Evolutionary conservation across 257 asterid species (phyloP).

Genomic region (Striga asiatica): DNA sequence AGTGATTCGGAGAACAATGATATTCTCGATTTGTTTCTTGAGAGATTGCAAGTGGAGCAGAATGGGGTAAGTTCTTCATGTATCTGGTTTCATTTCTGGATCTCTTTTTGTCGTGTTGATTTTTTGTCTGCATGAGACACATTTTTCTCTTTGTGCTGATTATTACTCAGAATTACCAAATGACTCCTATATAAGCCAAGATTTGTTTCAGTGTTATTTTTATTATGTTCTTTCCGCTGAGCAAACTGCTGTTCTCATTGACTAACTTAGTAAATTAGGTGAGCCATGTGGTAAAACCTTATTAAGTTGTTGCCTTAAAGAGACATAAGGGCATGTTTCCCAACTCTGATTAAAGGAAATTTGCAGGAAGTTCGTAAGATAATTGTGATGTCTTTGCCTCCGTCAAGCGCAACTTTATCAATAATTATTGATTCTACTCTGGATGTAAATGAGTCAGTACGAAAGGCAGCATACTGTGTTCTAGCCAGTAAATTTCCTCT

Average conservation of each 20-base stretch:
- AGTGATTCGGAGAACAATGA: conserved; percentile 68
- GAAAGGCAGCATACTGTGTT: conserved; percentile 76
- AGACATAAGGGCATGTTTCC: neutral
- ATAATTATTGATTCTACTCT: conserved; percentile 66
- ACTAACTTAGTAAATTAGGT: neutral
- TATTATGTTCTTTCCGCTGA: neutral
- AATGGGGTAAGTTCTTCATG: conserved; percentile 40
- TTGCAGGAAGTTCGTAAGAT: conserved; percentile 85
- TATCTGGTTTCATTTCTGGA: neutral
- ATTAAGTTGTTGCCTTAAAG: neutral
- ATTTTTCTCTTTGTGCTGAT: conserved; percentile 1
- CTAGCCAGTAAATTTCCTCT: conserved; percentile 75
- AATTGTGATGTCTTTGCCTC: conserved; percentile 75
- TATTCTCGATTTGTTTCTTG: conserved; percentile 66
- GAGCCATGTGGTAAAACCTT: neutral
- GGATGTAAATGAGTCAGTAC: conserved; percentile 77
- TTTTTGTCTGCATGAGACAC: neutral
- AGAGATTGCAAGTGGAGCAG: conserved; percentile 63
- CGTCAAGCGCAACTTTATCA: conserved; percentile 56
- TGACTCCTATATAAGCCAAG: neutral
- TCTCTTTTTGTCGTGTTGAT: neutral
- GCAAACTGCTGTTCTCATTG: neutral
- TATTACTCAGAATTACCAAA: neutral
- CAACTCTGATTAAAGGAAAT: conserved; percentile 7
- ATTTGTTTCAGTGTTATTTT: neutral